Percentiles rank a stretch among this genome's conserved stretches.
These are phyloP conservation scores for Claviceps sp. DNA, from an alignment of 2,329 filamentous ascomycete species.

Conservation along the genomic window DNA sequence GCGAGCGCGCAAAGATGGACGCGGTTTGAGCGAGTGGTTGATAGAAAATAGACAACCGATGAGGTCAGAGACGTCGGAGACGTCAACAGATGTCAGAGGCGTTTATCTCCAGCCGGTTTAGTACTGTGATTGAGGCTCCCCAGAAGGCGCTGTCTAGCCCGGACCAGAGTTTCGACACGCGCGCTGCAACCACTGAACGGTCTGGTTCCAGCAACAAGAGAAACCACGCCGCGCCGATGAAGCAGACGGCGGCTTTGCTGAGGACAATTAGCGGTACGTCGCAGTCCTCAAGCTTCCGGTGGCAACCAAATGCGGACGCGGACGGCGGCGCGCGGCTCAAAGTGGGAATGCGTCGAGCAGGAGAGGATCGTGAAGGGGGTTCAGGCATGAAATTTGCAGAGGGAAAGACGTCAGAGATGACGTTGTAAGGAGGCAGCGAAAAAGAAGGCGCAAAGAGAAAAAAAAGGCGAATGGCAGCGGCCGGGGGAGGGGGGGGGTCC, in stretches of 20 bases:
- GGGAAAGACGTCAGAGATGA: constrained; percentile 35
- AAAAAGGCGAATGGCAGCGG: constrained; percentile 17
- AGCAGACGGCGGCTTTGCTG: not conserved
- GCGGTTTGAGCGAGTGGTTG: constrained; percentile 4
- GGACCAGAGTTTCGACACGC: constrained; percentile 7
- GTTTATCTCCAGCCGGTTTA: constrained; percentile 4
- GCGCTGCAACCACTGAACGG: constrained; percentile 1
- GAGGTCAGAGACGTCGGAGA: constrained; percentile 28
- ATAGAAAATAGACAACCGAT: constrained; percentile 18
- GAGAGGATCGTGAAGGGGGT: constrained; percentile 22
- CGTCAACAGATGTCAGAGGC: constrained; percentile 10
- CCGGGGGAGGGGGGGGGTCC: constrained; percentile 2
- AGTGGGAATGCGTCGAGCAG: constrained; percentile 17
- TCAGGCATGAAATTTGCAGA: constrained; percentile 21
- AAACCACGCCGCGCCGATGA: constrained; percentile 5
- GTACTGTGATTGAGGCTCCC: not conserved
- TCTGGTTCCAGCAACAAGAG: not conserved
- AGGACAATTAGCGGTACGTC: not conserved
- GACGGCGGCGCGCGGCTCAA: constrained; percentile 1
- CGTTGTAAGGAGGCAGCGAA: constrained; percentile 23
- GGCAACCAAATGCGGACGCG: constrained; percentile 2
- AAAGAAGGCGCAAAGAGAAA: constrained; percentile 24
- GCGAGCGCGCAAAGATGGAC: constrained; percentile 16
- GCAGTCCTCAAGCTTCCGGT: constrained; percentile 1
- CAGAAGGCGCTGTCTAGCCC: not conserved